phyloP scores from a whole-genome alignment of 495 filamentous ascomycete species.

The Penicillium psychrofluorescens region DNA sequence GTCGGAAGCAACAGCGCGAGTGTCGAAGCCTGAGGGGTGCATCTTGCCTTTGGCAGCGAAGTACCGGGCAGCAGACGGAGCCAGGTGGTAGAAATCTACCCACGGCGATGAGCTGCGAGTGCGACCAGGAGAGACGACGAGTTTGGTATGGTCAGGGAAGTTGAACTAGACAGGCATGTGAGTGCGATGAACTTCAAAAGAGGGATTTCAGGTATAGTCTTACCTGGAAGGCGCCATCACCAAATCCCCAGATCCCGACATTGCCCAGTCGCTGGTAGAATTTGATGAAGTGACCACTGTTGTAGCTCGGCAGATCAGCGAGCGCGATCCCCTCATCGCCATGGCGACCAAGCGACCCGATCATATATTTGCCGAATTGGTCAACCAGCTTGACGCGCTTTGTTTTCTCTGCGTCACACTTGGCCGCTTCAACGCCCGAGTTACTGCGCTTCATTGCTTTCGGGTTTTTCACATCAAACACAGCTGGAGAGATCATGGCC shows the following conservation, averaged over 20 bases:
- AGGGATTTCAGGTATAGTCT: background rate
- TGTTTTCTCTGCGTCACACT: conserved; percentile 60
- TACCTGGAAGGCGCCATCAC: conserved; percentile 79
- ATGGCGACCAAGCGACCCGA: conserved; percentile 47
- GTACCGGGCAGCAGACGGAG: conserved; percentile 56
- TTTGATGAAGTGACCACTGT: conserved; percentile 58
- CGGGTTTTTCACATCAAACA: conserved; percentile 41
- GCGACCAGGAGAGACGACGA: conserved; percentile 68
- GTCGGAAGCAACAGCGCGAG: conserved; percentile 49
- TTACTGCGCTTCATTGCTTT: conserved; percentile 39
- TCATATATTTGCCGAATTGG: conserved; percentile 95
- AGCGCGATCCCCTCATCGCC: conserved; percentile 30
- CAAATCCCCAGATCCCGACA: conserved; percentile 83
- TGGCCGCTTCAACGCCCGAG: conserved; percentile 44
- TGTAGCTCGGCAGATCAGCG: conserved; percentile 21
- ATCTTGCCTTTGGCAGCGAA: conserved; percentile 57
- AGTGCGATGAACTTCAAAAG: conserved; percentile 6
- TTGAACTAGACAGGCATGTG: conserved; percentile 57
- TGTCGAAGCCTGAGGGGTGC: conserved; percentile 41
- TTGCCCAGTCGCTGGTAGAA: conserved; percentile 88
- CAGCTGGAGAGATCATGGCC: conserved; percentile 51
- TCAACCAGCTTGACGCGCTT: conserved; percentile 75
- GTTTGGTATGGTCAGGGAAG: conserved; percentile 95
- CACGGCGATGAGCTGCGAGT: conserved; percentile 48
- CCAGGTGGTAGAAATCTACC: conserved; percentile 81